Evolutionary conservation across 148 eudicot species (phyloP).

Genomic region (Nyssa sinensis): DNA sequence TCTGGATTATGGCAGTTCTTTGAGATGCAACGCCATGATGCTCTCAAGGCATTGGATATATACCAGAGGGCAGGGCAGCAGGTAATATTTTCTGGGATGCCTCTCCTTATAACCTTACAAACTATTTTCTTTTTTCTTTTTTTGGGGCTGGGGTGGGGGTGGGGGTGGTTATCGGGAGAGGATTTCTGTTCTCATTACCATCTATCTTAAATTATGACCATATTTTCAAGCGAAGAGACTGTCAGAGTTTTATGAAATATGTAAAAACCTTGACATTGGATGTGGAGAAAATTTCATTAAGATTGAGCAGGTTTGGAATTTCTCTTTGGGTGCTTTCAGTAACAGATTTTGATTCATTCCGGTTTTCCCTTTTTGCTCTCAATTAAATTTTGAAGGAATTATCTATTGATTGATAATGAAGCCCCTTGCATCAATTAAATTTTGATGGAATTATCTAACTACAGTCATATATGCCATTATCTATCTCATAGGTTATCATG

Average conservation of each 20-base stretch:
- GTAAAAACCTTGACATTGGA: no score
- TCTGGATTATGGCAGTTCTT: no score
- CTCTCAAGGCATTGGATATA: conserved; percentile 78
- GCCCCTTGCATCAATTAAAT: conserved; percentile 95
- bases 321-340: conserved; percentile 1
- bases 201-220: background rate
- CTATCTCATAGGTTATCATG: no score
- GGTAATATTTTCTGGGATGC: conserved; percentile 55
- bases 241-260: conserved; percentile 91
- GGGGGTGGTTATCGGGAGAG: no score
- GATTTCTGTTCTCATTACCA: background rate
- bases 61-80: conserved; percentile 84
- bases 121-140: background rate
- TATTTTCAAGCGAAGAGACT: conserved; percentile 76
- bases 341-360: background rate
- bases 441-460: no score
- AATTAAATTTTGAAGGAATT: no score
- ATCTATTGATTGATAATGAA: conserved; percentile 26
- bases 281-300: no score
- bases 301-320: no score
- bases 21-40: conserved; percentile 85
- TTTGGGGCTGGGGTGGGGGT: no score
- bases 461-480: no score
- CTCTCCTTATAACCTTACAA: background rate
- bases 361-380: background rate